Percentiles rank a stretch among this genome's conserved stretches.
Evolutionary conservation across 2,329 filamentous ascomycete species (phyloP).

Genomic region (Laburnicola sp.): DNA sequence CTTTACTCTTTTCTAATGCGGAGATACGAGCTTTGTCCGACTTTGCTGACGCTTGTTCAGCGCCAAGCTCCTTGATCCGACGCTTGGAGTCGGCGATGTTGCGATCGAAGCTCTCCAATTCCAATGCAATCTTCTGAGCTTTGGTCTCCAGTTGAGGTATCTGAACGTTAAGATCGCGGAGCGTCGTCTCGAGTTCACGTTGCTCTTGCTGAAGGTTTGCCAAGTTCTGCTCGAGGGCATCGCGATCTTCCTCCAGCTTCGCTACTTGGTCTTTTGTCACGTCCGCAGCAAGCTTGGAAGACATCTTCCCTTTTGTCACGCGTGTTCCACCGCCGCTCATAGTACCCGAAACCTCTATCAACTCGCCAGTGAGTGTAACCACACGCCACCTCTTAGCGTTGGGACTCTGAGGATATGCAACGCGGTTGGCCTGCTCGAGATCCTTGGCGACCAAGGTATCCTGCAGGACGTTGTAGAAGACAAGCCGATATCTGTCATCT

Average conservation of each 20-base stretch:
- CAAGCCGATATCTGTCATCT: conserved; percentile 81
- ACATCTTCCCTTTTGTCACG: conserved; percentile 92
- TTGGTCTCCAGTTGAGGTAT: conserved; percentile 85
- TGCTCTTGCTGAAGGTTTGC: conserved; percentile 83
- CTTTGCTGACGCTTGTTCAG: conserved; percentile 79
- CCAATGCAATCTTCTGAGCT: conserved; percentile 87
- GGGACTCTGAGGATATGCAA: conserved; percentile 66
- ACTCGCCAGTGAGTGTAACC: conserved; percentile 89
- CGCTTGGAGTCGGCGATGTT: conserved; percentile 84
- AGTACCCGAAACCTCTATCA: conserved; percentile 97
- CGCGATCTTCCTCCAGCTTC: conserved; percentile 84
- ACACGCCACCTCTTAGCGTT: conserved; percentile 93
- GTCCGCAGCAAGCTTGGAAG: conserved; percentile 87
- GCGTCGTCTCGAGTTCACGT: conserved; percentile 72
- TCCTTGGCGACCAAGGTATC: conserved; percentile 93
- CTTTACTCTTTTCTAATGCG: conserved; percentile 75
- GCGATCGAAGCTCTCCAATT: conserved; percentile 81
- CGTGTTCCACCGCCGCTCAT: conserved; percentile 97
- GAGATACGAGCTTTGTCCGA: conserved; percentile 75
- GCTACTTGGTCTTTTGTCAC: conserved; percentile 84
- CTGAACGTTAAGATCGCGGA: conserved; percentile 73
- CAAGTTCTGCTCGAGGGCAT: conserved; percentile 80
- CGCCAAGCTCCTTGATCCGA: conserved; percentile 80
- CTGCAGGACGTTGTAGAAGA: conserved; percentile 93
- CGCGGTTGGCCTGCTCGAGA: conserved; percentile 92